Evolutionary conservation across 208 protist genomes (phyloP).

Genomic region (Naegleria lovaniensis): DNA sequence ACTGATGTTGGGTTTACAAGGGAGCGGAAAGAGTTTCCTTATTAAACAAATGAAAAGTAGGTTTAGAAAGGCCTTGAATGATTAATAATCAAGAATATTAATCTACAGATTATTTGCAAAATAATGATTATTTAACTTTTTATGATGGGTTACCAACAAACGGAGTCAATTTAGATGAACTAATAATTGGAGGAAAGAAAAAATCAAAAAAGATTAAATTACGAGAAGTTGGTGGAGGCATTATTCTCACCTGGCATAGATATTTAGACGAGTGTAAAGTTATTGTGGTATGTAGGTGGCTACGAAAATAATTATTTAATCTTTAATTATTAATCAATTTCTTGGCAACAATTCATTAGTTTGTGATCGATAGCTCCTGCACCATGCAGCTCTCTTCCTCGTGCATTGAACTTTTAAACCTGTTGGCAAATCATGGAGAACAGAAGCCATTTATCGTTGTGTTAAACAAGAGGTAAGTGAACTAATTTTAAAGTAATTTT

Average conservation of each 20-base stretch:
- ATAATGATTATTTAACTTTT: neutral
- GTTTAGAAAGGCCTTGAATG: neutral
- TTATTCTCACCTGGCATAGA: neutral
- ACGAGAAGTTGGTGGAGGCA: neutral
- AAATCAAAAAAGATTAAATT: neutral
- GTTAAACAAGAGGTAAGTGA: neutral
- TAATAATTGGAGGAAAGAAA: neutral
- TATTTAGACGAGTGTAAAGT: slow-evolving; percentile 6
- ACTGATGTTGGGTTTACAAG: neutral
- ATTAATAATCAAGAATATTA: neutral
- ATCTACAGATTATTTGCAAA: neutral
- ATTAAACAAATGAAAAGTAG: slow-evolving; percentile 25
- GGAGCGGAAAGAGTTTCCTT: neutral
- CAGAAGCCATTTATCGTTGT: neutral
- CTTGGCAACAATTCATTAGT: neutral
- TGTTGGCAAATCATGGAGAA: neutral
- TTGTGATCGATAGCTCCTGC: neutral
- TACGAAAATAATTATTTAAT: too few relatives aligned
- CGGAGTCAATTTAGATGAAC: slow-evolving; percentile 16
- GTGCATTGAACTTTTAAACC: slow-evolving; percentile 13
- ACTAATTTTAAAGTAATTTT: neutral
- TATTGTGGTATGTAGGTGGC: neutral
- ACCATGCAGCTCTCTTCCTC: neutral
- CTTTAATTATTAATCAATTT: neutral
- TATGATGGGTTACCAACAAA: neutral